Evolutionary conservation across 2,329 filamentous ascomycete species (phyloP).

Genomic region (Fusarium austroafricanum): DNA sequence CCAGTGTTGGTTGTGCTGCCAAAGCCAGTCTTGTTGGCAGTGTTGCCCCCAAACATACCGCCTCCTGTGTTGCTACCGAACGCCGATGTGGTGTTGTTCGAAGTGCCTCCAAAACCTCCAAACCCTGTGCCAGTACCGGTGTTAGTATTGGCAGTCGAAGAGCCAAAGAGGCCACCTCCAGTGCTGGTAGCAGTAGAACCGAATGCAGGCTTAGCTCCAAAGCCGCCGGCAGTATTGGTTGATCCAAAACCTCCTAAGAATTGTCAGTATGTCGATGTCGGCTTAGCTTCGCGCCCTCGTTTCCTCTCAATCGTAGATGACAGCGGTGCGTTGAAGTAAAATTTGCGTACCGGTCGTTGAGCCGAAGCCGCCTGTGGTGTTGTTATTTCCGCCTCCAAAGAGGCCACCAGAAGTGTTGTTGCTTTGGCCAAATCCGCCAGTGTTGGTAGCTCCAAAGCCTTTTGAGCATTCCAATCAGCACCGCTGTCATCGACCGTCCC

Average conservation of each 20-base stretch:
- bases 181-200: conserved; percentile 58
- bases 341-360: conserved; percentile 49
- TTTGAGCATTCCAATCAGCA: conserved; percentile 44
- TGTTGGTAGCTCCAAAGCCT: conserved; percentile 52
- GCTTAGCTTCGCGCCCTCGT: conserved; percentile 13
- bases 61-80: conserved; percentile 57
- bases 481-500: conserved; percentile 36
- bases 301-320: conserved; percentile 33
- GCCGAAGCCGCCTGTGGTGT: conserved; percentile 53
- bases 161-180: conserved; percentile 61
- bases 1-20: conserved; percentile 57
- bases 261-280: conserved; percentile 36
- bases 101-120: conserved; percentile 55
- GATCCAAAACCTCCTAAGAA: conserved; percentile 54
- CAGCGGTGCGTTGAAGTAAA: conserved; percentile 26
- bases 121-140: conserved; percentile 53
- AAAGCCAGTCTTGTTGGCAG: conserved; percentile 62
- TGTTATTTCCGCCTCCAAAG: conserved; percentile 58
- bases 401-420: conserved; percentile 50
- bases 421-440: conserved; percentile 58
- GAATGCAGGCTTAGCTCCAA: conserved; percentile 64
- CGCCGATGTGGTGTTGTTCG: conserved; percentile 51
- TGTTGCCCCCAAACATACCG: conserved; percentile 66
- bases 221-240: conserved; percentile 49
- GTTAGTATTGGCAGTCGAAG: conserved; percentile 53